Conservation (phyloP, 371 early-diverging fungal species). For the Rhizopus delemar region DNA sequence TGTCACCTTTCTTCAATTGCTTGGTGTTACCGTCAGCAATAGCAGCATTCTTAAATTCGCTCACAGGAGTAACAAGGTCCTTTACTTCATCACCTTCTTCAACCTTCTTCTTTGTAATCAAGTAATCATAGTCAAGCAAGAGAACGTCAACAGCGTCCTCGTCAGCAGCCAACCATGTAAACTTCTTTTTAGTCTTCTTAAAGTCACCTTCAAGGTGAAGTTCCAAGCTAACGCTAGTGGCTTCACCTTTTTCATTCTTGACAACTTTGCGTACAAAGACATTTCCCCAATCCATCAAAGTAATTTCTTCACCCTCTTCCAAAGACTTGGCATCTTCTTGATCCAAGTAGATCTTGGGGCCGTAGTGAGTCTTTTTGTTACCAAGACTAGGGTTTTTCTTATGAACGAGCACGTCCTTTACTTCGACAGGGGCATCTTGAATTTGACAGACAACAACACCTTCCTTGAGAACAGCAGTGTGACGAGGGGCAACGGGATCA, state of each 20-base stretch:
- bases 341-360: conserved; percentile 81
- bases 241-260: conserved; percentile 56
- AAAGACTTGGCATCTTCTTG: conserved; percentile 89
- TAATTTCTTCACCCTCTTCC: conserved; percentile 89
- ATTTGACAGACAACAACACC: conserved; percentile 72
- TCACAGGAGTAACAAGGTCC: conserved; percentile 86
- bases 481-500: conserved; percentile 94
- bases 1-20: conserved; percentile 69
- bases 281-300: conserved; percentile 99
- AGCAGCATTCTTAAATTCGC: conserved; percentile 75
- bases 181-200: conserved; percentile 98
- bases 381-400: conserved; percentile 97
- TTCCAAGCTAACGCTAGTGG: conserved; percentile 56
- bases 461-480: conserved; percentile 78
- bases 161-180: conserved; percentile 93
- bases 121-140: conserved; percentile 91
- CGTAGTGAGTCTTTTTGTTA: conserved; percentile 82
- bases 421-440: conserved; percentile 55
- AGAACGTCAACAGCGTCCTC: conserved; percentile 63
- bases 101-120: conserved; percentile 97
- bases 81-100: conserved; percentile 91
- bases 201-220: conserved; percentile 96
- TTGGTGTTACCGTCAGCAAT: conserved; percentile 76
- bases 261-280: conserved; percentile 78
- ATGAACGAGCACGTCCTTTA: conserved; percentile 81